A percentile compares a stretch with the other conserved stretches of the same genome.
Evolutionary conservation across 1,284 basidiomycete genomes (phyloP).

Genomic region (Tilletia horrida): DNA sequence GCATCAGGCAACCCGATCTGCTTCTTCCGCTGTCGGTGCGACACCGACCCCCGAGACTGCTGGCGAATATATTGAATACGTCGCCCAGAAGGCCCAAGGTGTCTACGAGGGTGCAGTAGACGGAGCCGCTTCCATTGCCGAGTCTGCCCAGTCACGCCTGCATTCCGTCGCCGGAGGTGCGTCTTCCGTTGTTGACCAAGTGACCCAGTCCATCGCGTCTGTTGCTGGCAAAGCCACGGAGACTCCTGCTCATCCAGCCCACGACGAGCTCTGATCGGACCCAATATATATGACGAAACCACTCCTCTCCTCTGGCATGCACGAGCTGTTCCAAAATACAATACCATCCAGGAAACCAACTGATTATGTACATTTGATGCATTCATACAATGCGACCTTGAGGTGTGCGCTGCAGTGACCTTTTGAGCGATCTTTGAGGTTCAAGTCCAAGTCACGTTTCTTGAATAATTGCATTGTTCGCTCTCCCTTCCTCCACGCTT

Average conservation of each 20-base stretch:
- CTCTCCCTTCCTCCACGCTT: too few species aligned
- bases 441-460: not conserved
- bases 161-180: not conserved
- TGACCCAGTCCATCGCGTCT: not conserved
- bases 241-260: not conserved
- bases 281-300: not conserved
- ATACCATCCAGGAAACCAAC: not conserved
- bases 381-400: too few species aligned
- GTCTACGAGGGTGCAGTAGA: constrained; percentile 1
- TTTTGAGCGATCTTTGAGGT: too few species aligned
- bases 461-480: too few species aligned
- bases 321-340: not conserved
- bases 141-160: not conserved
- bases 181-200: not conserved
- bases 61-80: not conserved
- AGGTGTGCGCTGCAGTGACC: too few species aligned
- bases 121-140: not conserved
- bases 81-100: not conserved
- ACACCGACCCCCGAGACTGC: not conserved
- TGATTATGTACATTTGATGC: not conserved
- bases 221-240: not conserved
- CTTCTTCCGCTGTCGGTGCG: not conserved
- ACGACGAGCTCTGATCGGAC: constrained; percentile 13
- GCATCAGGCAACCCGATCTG: not conserved
- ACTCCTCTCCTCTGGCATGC: not conserved